Conservation (phyloP, 176 grass and related monocot species). For the Carex littledalei region DNA sequence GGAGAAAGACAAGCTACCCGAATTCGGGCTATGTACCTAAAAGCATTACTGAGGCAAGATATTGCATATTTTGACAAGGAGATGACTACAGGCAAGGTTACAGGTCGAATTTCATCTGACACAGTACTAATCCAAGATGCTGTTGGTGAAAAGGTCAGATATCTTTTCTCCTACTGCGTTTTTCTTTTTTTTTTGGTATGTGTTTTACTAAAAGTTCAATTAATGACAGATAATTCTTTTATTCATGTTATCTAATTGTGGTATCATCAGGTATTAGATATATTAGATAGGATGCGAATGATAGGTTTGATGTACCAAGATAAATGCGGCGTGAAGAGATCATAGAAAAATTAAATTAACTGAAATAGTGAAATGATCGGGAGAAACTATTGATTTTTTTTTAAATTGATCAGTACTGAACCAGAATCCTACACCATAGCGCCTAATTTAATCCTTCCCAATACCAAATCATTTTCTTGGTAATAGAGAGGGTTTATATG, state of each 20-base stretch:
- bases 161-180: neutral
- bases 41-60: slow-evolving; percentile 66
- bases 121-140: slow-evolving; percentile 63
- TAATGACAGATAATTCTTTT: neutral
- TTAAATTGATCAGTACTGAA: neutral
- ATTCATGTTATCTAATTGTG: neutral
- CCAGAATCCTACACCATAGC: neutral
- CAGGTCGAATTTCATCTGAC: slow-evolving; percentile 57
- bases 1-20: slow-evolving; percentile 57
- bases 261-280: neutral
- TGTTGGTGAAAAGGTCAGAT: slow-evolving; percentile 57
- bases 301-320: neutral
- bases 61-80: slow-evolving; percentile 75
- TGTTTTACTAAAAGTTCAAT: neutral
- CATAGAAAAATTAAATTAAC: neutral
- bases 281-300: neutral
- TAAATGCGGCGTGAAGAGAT: neutral
- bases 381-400: neutral
- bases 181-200: too few species aligned
- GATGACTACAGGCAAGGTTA: slow-evolving; percentile 48
- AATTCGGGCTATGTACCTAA: slow-evolving; percentile 62
- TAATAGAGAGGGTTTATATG: neutral
- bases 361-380: neutral
- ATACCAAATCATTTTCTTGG: neutral
- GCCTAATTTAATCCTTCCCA: too few species aligned